Percentiles rank a stretch among this genome's conserved stretches.
These are phyloP conservation scores for Aureobasidium sp. DNA, from an alignment of 2,329 filamentous ascomycete genomes.

Conservation along the genomic window DNA sequence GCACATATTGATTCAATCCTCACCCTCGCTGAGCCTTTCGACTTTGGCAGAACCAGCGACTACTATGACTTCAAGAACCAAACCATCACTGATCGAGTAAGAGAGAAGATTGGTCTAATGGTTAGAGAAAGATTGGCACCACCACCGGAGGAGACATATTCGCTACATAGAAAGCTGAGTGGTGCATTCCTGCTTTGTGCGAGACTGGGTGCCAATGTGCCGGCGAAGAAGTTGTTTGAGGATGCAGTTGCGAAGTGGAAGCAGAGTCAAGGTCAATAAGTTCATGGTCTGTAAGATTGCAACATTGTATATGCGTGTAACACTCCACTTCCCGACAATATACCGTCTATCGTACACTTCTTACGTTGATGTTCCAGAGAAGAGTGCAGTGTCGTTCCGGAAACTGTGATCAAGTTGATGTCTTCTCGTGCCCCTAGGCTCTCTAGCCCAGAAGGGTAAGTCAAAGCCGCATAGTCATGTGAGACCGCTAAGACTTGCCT, in stretches of 20 bases:
- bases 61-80: constrained; percentile 90
- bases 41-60: constrained; percentile 55
- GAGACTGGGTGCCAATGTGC: constrained; percentile 71
- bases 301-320: background rate
- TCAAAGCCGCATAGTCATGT: too few species aligned
- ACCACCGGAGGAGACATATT: constrained; percentile 96
- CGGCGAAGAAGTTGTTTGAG: constrained; percentile 73
- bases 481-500: too few species aligned
- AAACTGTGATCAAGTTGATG: too few species aligned
- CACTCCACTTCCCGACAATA: background rate
- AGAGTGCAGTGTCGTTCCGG: too few species aligned
- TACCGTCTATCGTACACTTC: background rate
- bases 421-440: too few species aligned
- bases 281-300: background rate
- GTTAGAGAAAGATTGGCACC: constrained; percentile 79
- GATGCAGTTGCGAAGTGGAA: constrained; percentile 36
- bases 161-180: constrained; percentile 86
- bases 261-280: background rate
- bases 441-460: too few species aligned
- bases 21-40: constrained; percentile 88
- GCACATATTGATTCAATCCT: constrained; percentile 84
- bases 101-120: constrained; percentile 86
- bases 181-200: constrained; percentile 93
- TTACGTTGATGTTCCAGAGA: background rate
- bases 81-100: constrained; percentile 92